These are phyloP conservation scores for Thalassiosira mediterranea DNA, from an alignment of 352 stramenopile genomes.

Conservation along the genomic window DNA sequence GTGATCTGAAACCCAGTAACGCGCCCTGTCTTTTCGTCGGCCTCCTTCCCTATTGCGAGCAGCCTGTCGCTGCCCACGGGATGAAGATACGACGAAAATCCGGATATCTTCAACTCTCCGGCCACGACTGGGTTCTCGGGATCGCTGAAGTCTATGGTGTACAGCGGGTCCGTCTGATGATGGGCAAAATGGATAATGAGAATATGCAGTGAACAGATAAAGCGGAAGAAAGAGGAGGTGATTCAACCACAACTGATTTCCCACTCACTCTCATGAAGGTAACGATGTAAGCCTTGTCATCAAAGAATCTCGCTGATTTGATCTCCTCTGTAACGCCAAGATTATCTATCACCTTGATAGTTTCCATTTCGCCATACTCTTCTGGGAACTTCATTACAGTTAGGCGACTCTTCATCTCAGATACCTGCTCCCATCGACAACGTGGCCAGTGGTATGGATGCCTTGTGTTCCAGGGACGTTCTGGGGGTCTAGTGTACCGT, in stretches of 20 bases:
- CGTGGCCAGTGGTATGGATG: too few species aligned
- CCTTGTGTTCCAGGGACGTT: too few species aligned
- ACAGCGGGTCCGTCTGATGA: conserved; percentile 48
- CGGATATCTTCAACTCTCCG: conserved; percentile 44
- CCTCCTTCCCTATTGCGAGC: conserved; percentile 49
- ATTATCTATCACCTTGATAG: conserved; percentile 17
- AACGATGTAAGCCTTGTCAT: conserved; percentile 24
- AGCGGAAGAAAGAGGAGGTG: neutral
- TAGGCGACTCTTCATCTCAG: conserved; percentile 13
- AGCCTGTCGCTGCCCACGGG: conserved; percentile 30
- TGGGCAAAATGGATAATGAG: too few species aligned
- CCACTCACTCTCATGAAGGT: too few species aligned
- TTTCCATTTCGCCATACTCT: conserved; percentile 11
- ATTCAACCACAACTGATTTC: too few species aligned
- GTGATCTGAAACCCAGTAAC: conserved; percentile 42
- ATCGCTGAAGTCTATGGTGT: conserved; percentile 36
- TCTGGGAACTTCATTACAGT: conserved; percentile 26
- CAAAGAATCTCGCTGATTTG: conserved; percentile 36
- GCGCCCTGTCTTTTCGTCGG: conserved; percentile 27
- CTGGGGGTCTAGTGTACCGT: too few species aligned
- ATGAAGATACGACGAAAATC: conserved; percentile 51
- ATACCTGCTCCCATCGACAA: conserved; percentile 6
- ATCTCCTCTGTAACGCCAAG: conserved; percentile 28
- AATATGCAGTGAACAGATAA: conserved; percentile 6
- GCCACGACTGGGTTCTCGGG: conserved; percentile 10